These are phyloP conservation scores for Cladosporium sp. DNA, from an alignment of 2,329 filamentous ascomycete genomes.

Conservation along the genomic window DNA sequence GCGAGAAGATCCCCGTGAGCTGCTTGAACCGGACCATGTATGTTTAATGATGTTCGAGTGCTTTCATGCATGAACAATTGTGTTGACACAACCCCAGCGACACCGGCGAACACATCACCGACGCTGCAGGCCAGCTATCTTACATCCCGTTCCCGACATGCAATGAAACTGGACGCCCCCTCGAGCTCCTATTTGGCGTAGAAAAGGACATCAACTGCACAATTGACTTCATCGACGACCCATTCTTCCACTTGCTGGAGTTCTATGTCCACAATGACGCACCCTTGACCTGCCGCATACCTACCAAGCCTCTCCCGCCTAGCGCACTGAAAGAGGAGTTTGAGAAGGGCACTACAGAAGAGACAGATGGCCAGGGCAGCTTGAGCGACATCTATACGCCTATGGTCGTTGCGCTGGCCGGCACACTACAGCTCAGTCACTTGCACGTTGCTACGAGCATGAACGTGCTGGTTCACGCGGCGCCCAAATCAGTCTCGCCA, in stretches of 20 bases:
- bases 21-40: constrained; percentile 52
- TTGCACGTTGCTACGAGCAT: constrained; percentile 85
- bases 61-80: background rate
- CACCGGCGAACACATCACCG: constrained; percentile 83
- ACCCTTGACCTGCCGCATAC: constrained; percentile 84
- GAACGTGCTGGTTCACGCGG: constrained; percentile 77
- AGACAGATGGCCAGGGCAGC: constrained; percentile 34
- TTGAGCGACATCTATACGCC: constrained; percentile 62
- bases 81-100: constrained; percentile 52
- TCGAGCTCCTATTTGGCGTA: constrained; percentile 82
- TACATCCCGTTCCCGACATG: constrained; percentile 89
- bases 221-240: constrained; percentile 69
- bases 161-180: constrained; percentile 77
- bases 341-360: constrained; percentile 31
- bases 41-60: constrained; percentile 18
- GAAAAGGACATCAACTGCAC: constrained; percentile 81
- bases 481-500: constrained; percentile 48
- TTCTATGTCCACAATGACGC: constrained; percentile 98
- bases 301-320: constrained; percentile 62
- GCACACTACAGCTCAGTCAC: constrained; percentile 82
- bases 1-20: constrained; percentile 47
- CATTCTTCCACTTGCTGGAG: constrained; percentile 84
- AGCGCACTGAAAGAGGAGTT: constrained; percentile 32
- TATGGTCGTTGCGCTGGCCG: constrained; percentile 81
- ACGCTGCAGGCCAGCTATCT: constrained; percentile 75